Conservation (phyloP, 805 yeast genomes). For the Millerozyma miso region DNA sequence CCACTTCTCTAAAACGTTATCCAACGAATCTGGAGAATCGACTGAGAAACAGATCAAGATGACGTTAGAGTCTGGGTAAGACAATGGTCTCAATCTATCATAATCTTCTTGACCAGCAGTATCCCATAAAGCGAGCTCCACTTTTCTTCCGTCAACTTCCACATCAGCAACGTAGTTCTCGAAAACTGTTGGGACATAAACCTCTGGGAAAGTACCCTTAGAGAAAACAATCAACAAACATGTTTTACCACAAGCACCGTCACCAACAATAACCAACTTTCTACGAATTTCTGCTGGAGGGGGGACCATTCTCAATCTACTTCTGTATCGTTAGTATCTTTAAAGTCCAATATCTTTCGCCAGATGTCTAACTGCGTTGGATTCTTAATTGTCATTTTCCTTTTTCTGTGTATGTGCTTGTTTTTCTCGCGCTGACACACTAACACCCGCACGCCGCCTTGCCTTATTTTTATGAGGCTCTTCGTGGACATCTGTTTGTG, state of each 20-base stretch:
- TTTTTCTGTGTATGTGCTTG: background rate
- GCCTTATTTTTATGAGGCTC: too few species aligned
- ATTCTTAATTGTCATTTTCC: background rate
- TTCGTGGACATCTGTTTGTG: too few species aligned
- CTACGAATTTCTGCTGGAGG: constrained; percentile 59
- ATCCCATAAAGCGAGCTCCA: constrained; percentile 95
- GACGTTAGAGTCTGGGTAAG: constrained; percentile 91
- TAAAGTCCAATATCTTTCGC: too few species aligned
- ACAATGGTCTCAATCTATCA: constrained; percentile 85
- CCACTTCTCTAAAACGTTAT: constrained; percentile 95
- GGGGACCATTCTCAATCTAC: constrained; percentile 29
- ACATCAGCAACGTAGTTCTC: constrained; percentile 98
- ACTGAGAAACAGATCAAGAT: constrained; percentile 87
- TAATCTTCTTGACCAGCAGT: constrained; percentile 98
- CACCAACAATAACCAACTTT: constrained; percentile 92
- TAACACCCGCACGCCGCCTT: too few species aligned
- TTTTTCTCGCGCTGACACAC: background rate
- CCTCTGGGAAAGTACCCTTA: constrained; percentile 91
- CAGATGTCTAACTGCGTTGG: too few species aligned
- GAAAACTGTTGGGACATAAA: constrained; percentile 93
- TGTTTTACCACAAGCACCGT: constrained; percentile 97
- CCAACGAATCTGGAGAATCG: constrained; percentile 87
- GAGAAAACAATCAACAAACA: constrained; percentile 80
- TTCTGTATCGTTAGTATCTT: constrained; percentile 4
- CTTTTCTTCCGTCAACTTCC: constrained; percentile 54